Evolutionary conservation across 23 red algal species (phyloP).

Genomic region (Gracilaria caudata): DNA sequence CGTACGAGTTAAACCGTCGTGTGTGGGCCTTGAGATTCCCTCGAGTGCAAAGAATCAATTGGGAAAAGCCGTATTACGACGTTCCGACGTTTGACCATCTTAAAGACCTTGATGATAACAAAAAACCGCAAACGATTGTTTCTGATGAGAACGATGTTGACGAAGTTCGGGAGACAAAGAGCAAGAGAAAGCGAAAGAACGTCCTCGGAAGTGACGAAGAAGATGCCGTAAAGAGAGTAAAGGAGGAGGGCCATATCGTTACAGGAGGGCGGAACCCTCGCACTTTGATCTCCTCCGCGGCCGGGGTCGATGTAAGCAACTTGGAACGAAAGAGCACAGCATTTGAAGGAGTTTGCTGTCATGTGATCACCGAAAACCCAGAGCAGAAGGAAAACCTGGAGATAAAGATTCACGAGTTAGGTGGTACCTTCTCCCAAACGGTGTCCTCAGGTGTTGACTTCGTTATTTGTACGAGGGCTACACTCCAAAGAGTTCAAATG

Average conservation of each 20-base stretch:
- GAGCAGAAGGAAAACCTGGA: slow-evolving; percentile 50
- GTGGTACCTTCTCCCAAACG: slow-evolving; percentile 44
- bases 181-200: slow-evolving; percentile 14
- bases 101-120: slow-evolving; percentile 59
- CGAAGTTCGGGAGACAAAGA: slow-evolving; percentile 24
- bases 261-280: slow-evolving; percentile 36
- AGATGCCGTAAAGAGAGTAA: slow-evolving; percentile 21
- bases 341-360: slow-evolving; percentile 40
- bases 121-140: slow-evolving; percentile 24
- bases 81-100: slow-evolving; percentile 60
- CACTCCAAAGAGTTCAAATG: slow-evolving; percentile 19
- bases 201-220: slow-evolving; percentile 37
- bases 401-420: slow-evolving; percentile 51
- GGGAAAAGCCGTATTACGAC: slow-evolving; percentile 81
- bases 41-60: slow-evolving; percentile 67
- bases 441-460: slow-evolving; percentile 30
- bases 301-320: slow-evolving; percentile 28
- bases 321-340: slow-evolving; percentile 16
- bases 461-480: slow-evolving; percentile 17
- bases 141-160: slow-evolving; percentile 66
- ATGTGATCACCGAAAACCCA: slow-evolving; percentile 17
- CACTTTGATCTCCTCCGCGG: slow-evolving; percentile 19
- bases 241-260: slow-evolving; percentile 46
- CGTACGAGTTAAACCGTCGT: slow-evolving; percentile 68
- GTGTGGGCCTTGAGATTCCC: slow-evolving; percentile 74